Percentiles rank a stretch among this genome's conserved stretches.
Evolutionary conservation across 768 basidiomycete species (phyloP).

Genomic region (Rhodotorula diobovata): DNA sequence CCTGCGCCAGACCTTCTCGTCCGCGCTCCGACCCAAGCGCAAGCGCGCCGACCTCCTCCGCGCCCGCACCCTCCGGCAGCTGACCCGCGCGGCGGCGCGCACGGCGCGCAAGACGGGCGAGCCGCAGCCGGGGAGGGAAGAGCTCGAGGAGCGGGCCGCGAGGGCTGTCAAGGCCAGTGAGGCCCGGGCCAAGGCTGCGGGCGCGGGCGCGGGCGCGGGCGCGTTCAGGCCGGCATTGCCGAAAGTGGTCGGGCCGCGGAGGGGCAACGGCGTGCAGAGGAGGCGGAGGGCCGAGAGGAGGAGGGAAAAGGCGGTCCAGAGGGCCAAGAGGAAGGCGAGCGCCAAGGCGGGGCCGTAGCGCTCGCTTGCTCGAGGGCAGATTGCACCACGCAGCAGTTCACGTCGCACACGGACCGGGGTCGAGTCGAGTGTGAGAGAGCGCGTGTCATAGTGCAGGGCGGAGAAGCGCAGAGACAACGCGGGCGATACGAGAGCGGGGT

Average conservation of each 20-base stretch:
- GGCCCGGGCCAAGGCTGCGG: not conserved
- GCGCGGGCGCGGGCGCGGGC: not conserved
- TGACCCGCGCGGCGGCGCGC: not conserved
- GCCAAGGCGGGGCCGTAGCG: not conserved
- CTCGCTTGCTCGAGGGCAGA: too few relatives aligned
- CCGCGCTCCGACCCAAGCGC: constrained; percentile 27
- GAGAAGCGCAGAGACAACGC: too few relatives aligned
- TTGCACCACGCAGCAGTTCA: too few relatives aligned
- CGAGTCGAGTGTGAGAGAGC: too few relatives aligned
- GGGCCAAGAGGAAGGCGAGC: not conserved
- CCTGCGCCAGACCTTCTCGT: constrained; percentile 13
- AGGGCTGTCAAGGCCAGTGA: not conserved
- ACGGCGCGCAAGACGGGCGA: not conserved
- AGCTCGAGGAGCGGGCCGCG: not conserved
- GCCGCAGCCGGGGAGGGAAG: not conserved
- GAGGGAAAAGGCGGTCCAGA: constrained; percentile 7
- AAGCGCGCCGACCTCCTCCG: constrained; percentile 2
- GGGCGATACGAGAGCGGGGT: too few relatives aligned
- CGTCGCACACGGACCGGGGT: too few relatives aligned
- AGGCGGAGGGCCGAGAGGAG: constrained; percentile 3
- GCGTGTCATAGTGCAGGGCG: too few relatives aligned
- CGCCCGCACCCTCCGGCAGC: not conserved
- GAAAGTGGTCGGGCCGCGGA: constrained; percentile 31
- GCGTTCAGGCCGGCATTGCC: constrained; percentile 15
- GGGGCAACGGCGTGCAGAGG: constrained; percentile 30